Conservation (phyloP, 2,329 filamentous ascomycete genomes). For the Trichoderma sp. region DNA sequence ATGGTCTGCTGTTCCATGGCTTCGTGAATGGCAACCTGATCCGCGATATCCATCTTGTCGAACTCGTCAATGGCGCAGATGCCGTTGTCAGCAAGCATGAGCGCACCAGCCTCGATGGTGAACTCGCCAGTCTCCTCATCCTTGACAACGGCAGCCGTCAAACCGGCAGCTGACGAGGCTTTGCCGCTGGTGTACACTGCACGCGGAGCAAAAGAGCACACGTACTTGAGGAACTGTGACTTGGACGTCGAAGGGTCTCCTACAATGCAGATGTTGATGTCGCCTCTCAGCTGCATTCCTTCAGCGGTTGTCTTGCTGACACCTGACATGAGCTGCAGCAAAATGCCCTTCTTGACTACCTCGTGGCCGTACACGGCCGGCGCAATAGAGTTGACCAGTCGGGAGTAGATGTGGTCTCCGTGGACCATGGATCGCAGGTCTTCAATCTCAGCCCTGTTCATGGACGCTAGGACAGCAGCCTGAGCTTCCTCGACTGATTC, state of each 20-base stretch:
- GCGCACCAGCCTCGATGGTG: slow-evolving; percentile 95
- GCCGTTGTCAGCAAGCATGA: slow-evolving; percentile 96
- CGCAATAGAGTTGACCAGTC: slow-evolving; percentile 89
- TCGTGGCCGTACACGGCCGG: slow-evolving; percentile 98
- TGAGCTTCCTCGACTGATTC: slow-evolving; percentile 83
- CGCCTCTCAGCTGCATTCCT: slow-evolving; percentile 92
- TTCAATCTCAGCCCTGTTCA: slow-evolving; percentile 85
- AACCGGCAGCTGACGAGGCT: slow-evolving; percentile 93
- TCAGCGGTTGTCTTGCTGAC: slow-evolving; percentile 89
- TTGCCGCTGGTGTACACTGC: slow-evolving; percentile 98
- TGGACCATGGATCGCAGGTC: slow-evolving; percentile 93
- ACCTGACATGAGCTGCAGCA: slow-evolving; percentile 94
- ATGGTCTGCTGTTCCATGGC: slow-evolving; percentile 99
- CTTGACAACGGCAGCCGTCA: slow-evolving; percentile 95
- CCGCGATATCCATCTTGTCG: slow-evolving; percentile 98
- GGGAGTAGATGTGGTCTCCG: slow-evolving; percentile 90
- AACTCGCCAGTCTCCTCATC: slow-evolving; percentile 98
- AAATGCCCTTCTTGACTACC: slow-evolving; percentile 94
- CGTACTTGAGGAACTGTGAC: slow-evolving; percentile 97
- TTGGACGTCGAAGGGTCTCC: slow-evolving; percentile 97
- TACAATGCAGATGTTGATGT: slow-evolving; percentile 98
- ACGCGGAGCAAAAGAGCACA: slow-evolving; percentile 93
- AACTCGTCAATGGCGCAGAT: slow-evolving; percentile 99
- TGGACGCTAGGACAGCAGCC: slow-evolving; percentile 79
- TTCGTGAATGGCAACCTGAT: slow-evolving; percentile 99